These are phyloP conservation scores for Starmerella etchellsii DNA, from an alignment of 805 yeast genomes.

Conservation along the genomic window DNA sequence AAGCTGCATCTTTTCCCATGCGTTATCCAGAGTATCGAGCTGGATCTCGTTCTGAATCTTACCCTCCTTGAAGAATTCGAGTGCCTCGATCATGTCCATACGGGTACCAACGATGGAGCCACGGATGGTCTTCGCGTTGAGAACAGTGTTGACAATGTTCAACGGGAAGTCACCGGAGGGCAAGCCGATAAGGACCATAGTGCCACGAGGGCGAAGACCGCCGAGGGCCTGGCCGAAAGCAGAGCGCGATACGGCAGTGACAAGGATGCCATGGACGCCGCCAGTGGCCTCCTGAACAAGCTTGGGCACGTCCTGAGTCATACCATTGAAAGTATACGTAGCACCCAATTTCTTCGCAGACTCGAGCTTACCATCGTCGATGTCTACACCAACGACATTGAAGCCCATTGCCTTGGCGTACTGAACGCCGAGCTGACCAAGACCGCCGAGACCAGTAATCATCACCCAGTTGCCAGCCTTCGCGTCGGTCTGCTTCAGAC, in stretches of 20 bases:
- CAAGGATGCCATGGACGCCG: slow-evolving; percentile 66
- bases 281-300: slow-evolving; percentile 44
- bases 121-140: slow-evolving; percentile 54
- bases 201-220: slow-evolving; percentile 54
- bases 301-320: slow-evolving; percentile 44
- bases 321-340: slow-evolving; percentile 44
- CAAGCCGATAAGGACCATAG: slow-evolving; percentile 60
- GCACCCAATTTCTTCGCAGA: slow-evolving; percentile 46
- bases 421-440: slow-evolving; percentile 62
- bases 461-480: slow-evolving; percentile 65
- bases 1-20: slow-evolving; percentile 58
- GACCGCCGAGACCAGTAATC: slow-evolving; percentile 67
- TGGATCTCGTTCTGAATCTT: slow-evolving; percentile 54
- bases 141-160: slow-evolving; percentile 60
- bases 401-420: slow-evolving; percentile 68
- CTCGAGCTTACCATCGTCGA: slow-evolving; percentile 49
- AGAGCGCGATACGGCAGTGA: slow-evolving; percentile 58
- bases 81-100: slow-evolving; percentile 71
- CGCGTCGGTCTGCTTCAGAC: slow-evolving; percentile 64
- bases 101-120: slow-evolving; percentile 87
- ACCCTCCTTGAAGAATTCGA: slow-evolving; percentile 62
- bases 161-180: slow-evolving; percentile 69
- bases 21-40: slow-evolving; percentile 46
- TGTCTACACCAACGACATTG: slow-evolving; percentile 59
- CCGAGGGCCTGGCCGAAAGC: slow-evolving; percentile 52